Evolutionary conservation across 148 eudicot species (phyloP), one percentile per base, ranked within the genome.

Genomic region (Heliamphora exappendiculata): DNA sequence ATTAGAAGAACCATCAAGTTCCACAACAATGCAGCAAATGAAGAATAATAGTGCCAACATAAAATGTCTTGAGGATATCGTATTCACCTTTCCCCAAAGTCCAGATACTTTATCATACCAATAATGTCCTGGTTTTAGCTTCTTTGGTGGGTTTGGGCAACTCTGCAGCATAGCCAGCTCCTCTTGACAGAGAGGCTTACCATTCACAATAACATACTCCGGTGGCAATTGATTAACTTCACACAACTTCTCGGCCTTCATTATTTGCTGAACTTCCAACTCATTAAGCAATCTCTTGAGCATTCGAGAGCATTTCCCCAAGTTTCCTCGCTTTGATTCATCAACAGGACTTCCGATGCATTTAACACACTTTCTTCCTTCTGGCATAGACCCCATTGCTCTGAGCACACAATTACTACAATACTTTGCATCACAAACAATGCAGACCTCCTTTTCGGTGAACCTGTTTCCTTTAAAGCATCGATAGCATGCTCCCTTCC

Each of bases 341-440:
- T 91, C 98, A 82, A 95, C 88, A 29, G 91, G 82, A 81, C 75
- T 87, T 44, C 98, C 97, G 39, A 95, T 93, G 81, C 99, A 95
- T 34, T 91, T 77, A 74, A 95, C 93, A 82, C 99, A 95, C 82
- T 95, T 95, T 75, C 99, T 88, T 62, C 99, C 99, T 86, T 95
- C 99, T 19, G 99, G 99, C 99, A 95, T 95, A 74, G 99, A 95
- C 49, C 99, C 99, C 99, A 95, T 95, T 28, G 99, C 99, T 82
- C 93, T 91, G 45, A 95, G 94, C 68, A 93, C 87, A 79, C 99
- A 95, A 72, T 81, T 89, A 75, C 77, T 81, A 78, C 99, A 95
- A 78, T 89, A 95, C 81, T 95, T 95, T 36, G 99, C 91, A 88
- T 87, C 92, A 86, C 99, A 95, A 79, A 95, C 98, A 71, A 91